These are phyloP conservation scores for Quercus bicolor DNA, from an alignment of 306 rosid species.

Conservation along the genomic window DNA sequence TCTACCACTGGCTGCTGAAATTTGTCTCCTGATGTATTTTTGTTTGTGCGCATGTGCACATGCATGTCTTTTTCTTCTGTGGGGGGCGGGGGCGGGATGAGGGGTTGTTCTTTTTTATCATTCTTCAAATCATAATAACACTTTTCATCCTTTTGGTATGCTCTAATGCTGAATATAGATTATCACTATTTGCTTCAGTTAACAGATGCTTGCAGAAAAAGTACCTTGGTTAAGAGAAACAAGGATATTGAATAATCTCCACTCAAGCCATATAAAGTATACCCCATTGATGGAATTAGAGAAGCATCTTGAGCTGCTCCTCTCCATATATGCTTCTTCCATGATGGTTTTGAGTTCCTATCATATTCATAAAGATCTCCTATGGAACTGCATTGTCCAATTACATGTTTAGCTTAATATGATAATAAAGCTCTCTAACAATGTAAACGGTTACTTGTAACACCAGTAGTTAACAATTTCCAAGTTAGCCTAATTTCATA, in stretches of 20 bases:
- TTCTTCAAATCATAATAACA: conserved; percentile 1
- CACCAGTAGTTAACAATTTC: neutral
- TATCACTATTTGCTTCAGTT: neutral
- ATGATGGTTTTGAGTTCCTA: conserved; percentile 71
- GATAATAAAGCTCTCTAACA: conserved; percentile 1
- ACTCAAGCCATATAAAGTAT: conserved; percentile 45
- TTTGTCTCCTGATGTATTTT: no score
- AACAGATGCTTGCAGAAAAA: neutral
- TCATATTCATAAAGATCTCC: conserved; percentile 90
- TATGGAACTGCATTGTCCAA: conserved; percentile 54
- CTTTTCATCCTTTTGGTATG: neutral
- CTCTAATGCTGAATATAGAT: neutral
- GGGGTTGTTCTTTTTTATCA: neutral
- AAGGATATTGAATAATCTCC: conserved; percentile 73
- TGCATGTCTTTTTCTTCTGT: no score
- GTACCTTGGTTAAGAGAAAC: conserved; percentile 88
- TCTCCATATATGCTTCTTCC: conserved; percentile 87
- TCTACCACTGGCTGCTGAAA: no score
- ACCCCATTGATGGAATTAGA: conserved; percentile 53
- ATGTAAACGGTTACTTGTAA: neutral
- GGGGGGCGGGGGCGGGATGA: no score
- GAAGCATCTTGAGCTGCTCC: conserved; percentile 44
- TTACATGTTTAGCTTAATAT: conserved; percentile 9
- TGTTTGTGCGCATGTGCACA: no score
- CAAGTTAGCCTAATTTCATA: neutral